Evolutionary conservation across 257 asterid species (phyloP), one percentile per base, ranked within the genome.

Genomic region (Rehmannia glutinosa): DNA sequence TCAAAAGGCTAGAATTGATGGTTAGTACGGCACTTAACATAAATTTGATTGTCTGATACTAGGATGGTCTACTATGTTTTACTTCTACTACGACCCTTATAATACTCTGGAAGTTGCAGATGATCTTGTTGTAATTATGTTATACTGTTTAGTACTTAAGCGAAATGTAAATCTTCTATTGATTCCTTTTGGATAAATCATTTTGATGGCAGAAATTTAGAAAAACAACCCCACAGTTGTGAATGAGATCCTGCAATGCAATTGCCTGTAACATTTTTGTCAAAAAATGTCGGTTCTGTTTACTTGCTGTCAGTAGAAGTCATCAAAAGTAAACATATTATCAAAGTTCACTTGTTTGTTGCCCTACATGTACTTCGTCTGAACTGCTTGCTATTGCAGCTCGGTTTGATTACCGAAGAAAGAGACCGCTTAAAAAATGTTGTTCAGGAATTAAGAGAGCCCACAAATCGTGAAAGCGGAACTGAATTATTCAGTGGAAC

Each of bases 1-100:
- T 81, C 80, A 87, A 80, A 84, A 81, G 95, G 84, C 85, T 89
- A 62, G 86, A 85, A 80, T 68, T 79, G 82, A 81, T 81, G 96
- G 97, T 93, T 69, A 77, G 96, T 76, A 41, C 61, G 52, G 28
- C 4, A 30, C 12, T n/a, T 28, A 39, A 17, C 30, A 19, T 41
- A 36, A 32, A 45, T 69, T 64, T 66, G 17, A 15, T 32, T 13
- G 27, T 66, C 56, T 57, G 74, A 42, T 66, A 51, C 57, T 52
- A 12, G 8, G 62, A 17, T 50, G 59, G 15, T 64, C 23, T 19
- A 23, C 56, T 49, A 60, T 42, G 17, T 35, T 27, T 42, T 61
- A 32, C 33, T 65, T 60, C 50, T 24, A 41, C 25, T 11, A 17
- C 45, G 25, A 35, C 53, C 52, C 17, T 38, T 30, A 51, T 62